These are phyloP conservation scores for Cutaneotrichosporon mucoides DNA, from an alignment of 1,284 basidiomycete species.

Conservation along the genomic window DNA sequence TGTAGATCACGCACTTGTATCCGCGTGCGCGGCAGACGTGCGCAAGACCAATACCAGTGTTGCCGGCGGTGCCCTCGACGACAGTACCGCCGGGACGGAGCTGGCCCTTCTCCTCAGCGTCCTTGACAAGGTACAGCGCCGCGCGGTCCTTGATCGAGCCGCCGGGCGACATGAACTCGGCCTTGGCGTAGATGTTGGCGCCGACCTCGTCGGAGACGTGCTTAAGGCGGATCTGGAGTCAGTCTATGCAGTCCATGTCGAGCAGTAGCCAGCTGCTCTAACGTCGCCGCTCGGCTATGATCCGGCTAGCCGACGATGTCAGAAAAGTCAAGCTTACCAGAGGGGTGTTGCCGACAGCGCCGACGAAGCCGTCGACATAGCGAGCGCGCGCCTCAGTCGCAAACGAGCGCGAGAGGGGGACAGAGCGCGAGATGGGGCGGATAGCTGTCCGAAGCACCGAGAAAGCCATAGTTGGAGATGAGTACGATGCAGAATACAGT, in stretches of 20 bases:
- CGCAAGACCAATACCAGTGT: constrained; percentile 94
- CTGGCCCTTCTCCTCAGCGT: constrained; percentile 75
- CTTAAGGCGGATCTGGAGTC: constrained; percentile 70
- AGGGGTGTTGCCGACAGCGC: constrained; percentile 90
- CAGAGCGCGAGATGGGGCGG: neutral
- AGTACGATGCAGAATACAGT: no score
- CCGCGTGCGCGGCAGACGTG: constrained; percentile 87
- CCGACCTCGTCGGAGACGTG: constrained; percentile 81
- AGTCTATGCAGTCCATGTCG: neutral
- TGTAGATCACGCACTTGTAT: constrained; percentile 99
- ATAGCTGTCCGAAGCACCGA: constrained; percentile 6
- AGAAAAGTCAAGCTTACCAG: constrained; percentile 56
- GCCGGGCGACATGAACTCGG: constrained; percentile 98
- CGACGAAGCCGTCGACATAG: constrained; percentile 74
- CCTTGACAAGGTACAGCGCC: constrained; percentile 79
- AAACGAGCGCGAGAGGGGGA: constrained; percentile 27
- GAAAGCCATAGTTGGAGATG: neutral
- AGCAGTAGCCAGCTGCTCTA: no score
- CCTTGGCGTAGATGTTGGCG: constrained; percentile 87
- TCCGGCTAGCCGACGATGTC: no score
- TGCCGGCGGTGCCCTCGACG: constrained; percentile 98
- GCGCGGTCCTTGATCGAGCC: constrained; percentile 98
- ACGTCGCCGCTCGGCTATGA: no score
- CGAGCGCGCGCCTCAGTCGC: constrained; percentile 42
- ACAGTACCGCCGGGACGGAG: constrained; percentile 89